These are phyloP conservation scores for Cyclocybe aegerita DNA, from an alignment of 768 basidiomycete genomes.

Conservation along the genomic window DNA sequence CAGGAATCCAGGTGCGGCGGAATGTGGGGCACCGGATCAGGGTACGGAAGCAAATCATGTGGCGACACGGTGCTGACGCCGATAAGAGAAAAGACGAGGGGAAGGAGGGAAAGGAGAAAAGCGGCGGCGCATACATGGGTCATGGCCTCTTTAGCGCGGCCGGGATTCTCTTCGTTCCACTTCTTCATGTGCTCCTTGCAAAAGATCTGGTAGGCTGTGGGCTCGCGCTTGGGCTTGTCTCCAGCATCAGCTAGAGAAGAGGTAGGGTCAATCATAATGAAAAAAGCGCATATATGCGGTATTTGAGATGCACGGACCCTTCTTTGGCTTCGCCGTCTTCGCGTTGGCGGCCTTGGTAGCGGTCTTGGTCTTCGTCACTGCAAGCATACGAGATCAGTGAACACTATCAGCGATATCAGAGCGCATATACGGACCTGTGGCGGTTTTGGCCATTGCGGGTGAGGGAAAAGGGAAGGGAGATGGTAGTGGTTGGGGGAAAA, in stretches of 20 bases:
- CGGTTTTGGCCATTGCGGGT: slow-evolving; percentile 47
- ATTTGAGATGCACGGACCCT: slow-evolving; percentile 23
- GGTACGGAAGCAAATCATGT: too few relatives aligned
- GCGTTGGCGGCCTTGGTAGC: slow-evolving; percentile 55
- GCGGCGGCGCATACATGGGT: slow-evolving; percentile 35
- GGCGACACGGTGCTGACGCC: neutral
- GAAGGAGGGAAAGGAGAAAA: neutral
- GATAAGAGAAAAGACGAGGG: slow-evolving; percentile 1
- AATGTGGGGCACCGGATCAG: too few relatives aligned
- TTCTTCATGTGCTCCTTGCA: slow-evolving; percentile 55
- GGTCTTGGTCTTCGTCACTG: slow-evolving; percentile 53
- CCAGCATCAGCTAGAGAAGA: slow-evolving; percentile 28
- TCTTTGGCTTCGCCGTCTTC: slow-evolving; percentile 33
- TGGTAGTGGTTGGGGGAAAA: slow-evolving; percentile 8
- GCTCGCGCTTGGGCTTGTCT: slow-evolving; percentile 56
- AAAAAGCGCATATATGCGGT: slow-evolving; percentile 1
- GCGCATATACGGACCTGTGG: slow-evolving; percentile 38
- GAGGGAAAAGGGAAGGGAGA: slow-evolving; percentile 9
- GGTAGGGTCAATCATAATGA: slow-evolving; percentile 1
- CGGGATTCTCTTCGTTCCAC: slow-evolving; percentile 55
- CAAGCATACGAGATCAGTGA: slow-evolving; percentile 1
- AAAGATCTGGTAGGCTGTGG: slow-evolving; percentile 58
- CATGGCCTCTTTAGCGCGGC: slow-evolving; percentile 56
- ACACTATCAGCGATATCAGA: neutral
- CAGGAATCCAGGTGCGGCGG: too few relatives aligned